Base-by-base conservation (phyloP, 225 moss, liverwort and hornwort genomes). In the Antitrichia curtipendula region DNA sequence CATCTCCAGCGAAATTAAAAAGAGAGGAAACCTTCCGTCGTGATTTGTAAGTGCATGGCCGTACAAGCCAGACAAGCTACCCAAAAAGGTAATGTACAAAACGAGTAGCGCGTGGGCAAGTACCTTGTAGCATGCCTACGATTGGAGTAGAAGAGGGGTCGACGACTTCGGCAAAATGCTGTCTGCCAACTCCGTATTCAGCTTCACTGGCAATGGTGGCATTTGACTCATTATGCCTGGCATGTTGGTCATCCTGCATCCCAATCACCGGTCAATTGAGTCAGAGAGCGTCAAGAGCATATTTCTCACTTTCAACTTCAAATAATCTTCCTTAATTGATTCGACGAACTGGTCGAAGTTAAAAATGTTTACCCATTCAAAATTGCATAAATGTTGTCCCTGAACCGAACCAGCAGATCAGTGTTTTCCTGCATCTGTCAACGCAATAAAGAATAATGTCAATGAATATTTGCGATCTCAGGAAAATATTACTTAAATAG, bases 151-250 rank as follows among this genome's bases (percentile, higher is more conserved):
- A 69, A 91, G 94, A 7, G 83, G 70, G 38, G 83, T 83, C 16
- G 91, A 95, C 28, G 93, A 86, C 84, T 93, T 95, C 38, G 96
- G 95, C 69, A 97, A 93, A 90, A 97, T 93, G 85, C 91, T 92
- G 81, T 97, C 96, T 28, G 97, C 97, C 87, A 97, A 91, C 29
- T 96, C 95, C 22, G 92, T 92, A 85, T 96, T 92, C 36, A 97
- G 91, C 86, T 94, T 96, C 89, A 97, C 96, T 41, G 97, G 97
- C 84, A 97, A 94, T 52, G 93, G 96, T 38, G 96, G 97, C 97
- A 97, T 97, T 91, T 97, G 97, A 88, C 97, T 97, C 97, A 97
- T 95, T 40, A 97, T 96, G 82, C 97, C 97, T 52, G 97, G 97
- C 97, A 97, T 96, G 81, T 94, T 95, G 60, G 96, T 95, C 95